Base-by-base conservation (phyloP, 345 rosid species). In the Viola odorata region DNA sequence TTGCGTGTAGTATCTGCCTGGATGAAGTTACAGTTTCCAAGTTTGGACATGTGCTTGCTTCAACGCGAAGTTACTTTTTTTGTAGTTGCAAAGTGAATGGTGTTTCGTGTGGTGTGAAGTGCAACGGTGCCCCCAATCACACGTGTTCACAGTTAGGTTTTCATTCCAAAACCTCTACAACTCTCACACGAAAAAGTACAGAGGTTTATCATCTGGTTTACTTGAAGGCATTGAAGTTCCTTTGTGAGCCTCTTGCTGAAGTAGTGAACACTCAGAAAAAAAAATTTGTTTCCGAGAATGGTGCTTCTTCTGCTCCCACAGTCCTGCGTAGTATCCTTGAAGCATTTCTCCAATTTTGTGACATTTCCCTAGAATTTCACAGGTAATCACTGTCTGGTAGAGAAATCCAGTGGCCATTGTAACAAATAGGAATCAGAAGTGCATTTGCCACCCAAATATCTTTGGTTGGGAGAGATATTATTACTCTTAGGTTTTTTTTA, bases 221-320 rank as follows among this genome's bases (percentile, higher is more conserved):
- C 77, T 64, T 82, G 41, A 76, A 74, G 70, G 88, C 82, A 58
- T 58, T 90, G 78, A 78, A 75, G 73, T 94, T 87, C 75, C 80
- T 90, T 71, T 87, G 97, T 72, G 82, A 79, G 67, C 95, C 90
- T 3, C 85, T 94, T 54, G 87, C 88, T 53, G 90, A 84, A 72
- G 75, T 77, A 61, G 79, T 87, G 42, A 81, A 82, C 74, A 74
- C 70, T n/a, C 77, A 78, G 74, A 84, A 81, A 65, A 77, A 83
- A 52, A 73, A 72, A 45, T 64, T 90, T 53, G 57, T 87, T 63
- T 64, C 77, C 66, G 81, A 76, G 75, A 63, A 63, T 61, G 82
- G 76, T 63, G 66, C 60, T 36, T 48, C 75, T 65, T 60, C 76
- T 41, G 59, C 71, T 69, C 67, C 77, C 67, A 53, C 78, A 51